These are phyloP conservation scores for Cutaneotrichosporon arboriforme DNA, from an alignment of 1,284 basidiomycete genomes.

Conservation along the genomic window DNA sequence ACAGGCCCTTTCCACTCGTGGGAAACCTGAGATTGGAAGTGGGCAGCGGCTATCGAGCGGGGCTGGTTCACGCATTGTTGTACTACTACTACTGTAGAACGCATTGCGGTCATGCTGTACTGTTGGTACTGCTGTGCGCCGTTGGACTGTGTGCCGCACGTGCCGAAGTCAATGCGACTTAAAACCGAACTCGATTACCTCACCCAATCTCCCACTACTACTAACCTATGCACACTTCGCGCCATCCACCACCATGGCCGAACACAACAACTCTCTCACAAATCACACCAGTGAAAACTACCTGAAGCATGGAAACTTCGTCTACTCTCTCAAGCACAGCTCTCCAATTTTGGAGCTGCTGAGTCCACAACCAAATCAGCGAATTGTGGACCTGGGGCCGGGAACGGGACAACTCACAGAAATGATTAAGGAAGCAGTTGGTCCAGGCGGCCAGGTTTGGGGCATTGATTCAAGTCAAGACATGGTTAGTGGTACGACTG, in stretches of 20 bases:
- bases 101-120: too few relatives aligned
- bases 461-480: slow-evolving; percentile 65
- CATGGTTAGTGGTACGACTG: slow-evolving; percentile 62
- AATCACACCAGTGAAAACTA: slow-evolving; percentile 43
- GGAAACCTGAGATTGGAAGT: too few relatives aligned
- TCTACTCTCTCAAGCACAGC: slow-evolving; percentile 65
- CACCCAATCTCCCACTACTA: too few relatives aligned
- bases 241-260: neutral
- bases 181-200: too few relatives aligned
- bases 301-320: slow-evolving; percentile 54
- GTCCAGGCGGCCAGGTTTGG: slow-evolving; percentile 55
- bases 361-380: slow-evolving; percentile 58
- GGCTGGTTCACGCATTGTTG: too few relatives aligned
- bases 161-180: too few relatives aligned
- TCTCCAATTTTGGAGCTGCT: slow-evolving; percentile 61
- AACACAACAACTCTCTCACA: neutral
- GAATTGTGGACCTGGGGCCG: slow-evolving; percentile 72
- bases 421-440: slow-evolving; percentile 56
- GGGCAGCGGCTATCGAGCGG: too few relatives aligned
- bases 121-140: too few relatives aligned
- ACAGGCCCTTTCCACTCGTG: too few relatives aligned
- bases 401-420: slow-evolving; percentile 71
- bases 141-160: too few relatives aligned
- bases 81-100: too few relatives aligned
- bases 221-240: neutral